These are phyloP conservation scores for Diatrype stigma DNA, from an alignment of 2,329 filamentous ascomycete genomes.

Conservation along the genomic window DNA sequence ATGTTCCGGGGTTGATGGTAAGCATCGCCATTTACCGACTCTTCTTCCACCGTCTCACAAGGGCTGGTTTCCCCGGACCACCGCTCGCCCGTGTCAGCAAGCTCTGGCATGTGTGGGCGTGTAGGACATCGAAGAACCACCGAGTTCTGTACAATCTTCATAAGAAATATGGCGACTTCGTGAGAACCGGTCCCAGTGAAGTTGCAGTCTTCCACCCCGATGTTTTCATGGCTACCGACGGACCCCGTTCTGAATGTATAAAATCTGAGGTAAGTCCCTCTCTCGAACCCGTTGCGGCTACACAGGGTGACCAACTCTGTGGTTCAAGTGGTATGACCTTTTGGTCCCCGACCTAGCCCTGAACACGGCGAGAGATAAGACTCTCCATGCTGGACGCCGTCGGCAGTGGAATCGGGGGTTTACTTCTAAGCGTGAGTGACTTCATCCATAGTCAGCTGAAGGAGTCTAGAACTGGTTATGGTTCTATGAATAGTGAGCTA, in stretches of 20 bases:
- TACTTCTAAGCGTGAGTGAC: constrained; percentile 13
- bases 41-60: constrained; percentile 35
- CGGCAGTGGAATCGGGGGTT: constrained; percentile 20
- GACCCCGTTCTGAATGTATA: constrained; percentile 18
- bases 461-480: too few relatives aligned
- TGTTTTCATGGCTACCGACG: constrained; percentile 19
- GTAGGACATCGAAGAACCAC: constrained; percentile 20
- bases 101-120: constrained; percentile 29
- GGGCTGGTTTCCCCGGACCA: constrained; percentile 32
- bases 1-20: constrained; percentile 9
- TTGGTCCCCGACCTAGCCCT: constrained; percentile 15
- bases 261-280: too few relatives aligned
- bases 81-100: constrained; percentile 31
- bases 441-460: neutral
- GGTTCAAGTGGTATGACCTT: constrained; percentile 25
- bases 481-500: too few relatives aligned
- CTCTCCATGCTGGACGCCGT: constrained; percentile 16
- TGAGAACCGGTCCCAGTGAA: constrained; percentile 23
- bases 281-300: too few relatives aligned
- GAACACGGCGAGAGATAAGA: constrained; percentile 16
- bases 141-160: constrained; percentile 15
- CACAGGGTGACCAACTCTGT: too few relatives aligned
- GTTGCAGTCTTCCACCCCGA: constrained; percentile 22
- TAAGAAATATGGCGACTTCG: constrained; percentile 20
- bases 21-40: constrained; percentile 36